Base-by-base conservation (phyloP, 2,329 filamentous ascomycete genomes). In the Pestalotiopsis sp. region DNA sequence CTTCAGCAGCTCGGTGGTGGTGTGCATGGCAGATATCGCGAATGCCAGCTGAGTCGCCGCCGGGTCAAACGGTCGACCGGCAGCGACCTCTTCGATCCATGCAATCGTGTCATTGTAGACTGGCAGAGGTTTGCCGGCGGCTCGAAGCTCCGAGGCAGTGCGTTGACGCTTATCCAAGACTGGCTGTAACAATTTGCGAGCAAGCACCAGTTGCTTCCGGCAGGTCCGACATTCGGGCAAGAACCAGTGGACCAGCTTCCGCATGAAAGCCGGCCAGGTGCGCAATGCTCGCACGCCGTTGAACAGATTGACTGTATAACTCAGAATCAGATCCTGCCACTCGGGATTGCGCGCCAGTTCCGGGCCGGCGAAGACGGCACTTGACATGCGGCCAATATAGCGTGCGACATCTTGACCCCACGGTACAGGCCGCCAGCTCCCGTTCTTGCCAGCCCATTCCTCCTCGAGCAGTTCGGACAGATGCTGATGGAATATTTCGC, bases 1-100 rank as follows among this genome's bases (percentile, higher is more conserved):
- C 7, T 27, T 41, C 12, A 67, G 52, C n/a, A 60, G 27, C 4
- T 61, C 65, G 12, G 65, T 67, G 12, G 65, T 59, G 12, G 65
- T 60, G 39, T 67, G 65, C 14, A 27, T 67, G 2, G 52, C 31
- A 14, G 56, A 52, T 20, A 67, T 23, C 12, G 45, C 20, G 17
- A 67, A 52, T 17, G 14, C 31, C 0, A 67, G 13, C 36, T 67
- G 65, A 3, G 20, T 13, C 7, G 14, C 31, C 4, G 52, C 56
- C 52, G 52, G 36, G 2, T 64, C 65, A 31, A 31, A 41, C 7
- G 11, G 14, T 11, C 25, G 3, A 27, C 31, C 20, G n/a, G 38
- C 23, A 13, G 65, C 65, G 17, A 59, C 56, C n/a, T 49, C 31
- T 13, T 58, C 31, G 3, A 36, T 27, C 27, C 56, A 41, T 20